phyloP scores from a whole-genome alignment of 495 filamentous ascomycete genomes.

The Sordaria brevicollis region DNA sequence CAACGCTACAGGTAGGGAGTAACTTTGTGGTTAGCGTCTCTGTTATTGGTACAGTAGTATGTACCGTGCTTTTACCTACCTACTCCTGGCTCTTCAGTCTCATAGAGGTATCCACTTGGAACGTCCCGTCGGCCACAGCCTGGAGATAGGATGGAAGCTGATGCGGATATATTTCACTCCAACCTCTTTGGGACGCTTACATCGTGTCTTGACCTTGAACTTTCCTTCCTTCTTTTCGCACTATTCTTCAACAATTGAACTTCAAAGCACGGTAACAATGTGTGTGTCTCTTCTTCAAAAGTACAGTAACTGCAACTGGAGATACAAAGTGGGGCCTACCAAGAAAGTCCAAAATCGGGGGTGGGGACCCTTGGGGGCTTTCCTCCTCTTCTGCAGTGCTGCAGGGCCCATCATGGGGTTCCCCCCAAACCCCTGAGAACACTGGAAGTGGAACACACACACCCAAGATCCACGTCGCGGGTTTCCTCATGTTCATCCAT shows the following conservation, averaged over 20 bases:
- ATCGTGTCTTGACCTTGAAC: background rate
- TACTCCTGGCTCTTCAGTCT: background rate
- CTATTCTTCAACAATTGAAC: too few species aligned
- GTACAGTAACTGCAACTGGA: background rate
- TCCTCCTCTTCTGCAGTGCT: too few species aligned
- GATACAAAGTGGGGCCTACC: background rate
- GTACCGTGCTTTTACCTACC: background rate
- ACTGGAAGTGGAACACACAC: background rate
- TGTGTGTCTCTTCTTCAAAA: too few species aligned
- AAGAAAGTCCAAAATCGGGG: background rate
- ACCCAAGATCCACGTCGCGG: background rate
- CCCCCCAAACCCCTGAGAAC: background rate
- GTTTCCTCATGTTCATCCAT: background rate
- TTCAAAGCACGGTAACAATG: background rate
- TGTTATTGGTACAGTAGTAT: too few species aligned
- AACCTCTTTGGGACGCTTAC: too few species aligned
- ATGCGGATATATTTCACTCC: background rate
- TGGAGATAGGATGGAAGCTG: background rate
- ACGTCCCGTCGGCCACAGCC: background rate
- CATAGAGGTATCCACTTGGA: background rate
- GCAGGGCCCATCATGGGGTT: background rate
- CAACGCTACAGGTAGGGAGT: too few species aligned
- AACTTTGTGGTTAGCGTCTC: background rate
- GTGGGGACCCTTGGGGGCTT: background rate
- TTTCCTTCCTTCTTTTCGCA: background rate